Percentiles rank a stretch among this genome's conserved stretches.
Evolutionary conservation across 352 stramenopile genomes (phyloP).

Genomic region (Albugo laibachii): DNA sequence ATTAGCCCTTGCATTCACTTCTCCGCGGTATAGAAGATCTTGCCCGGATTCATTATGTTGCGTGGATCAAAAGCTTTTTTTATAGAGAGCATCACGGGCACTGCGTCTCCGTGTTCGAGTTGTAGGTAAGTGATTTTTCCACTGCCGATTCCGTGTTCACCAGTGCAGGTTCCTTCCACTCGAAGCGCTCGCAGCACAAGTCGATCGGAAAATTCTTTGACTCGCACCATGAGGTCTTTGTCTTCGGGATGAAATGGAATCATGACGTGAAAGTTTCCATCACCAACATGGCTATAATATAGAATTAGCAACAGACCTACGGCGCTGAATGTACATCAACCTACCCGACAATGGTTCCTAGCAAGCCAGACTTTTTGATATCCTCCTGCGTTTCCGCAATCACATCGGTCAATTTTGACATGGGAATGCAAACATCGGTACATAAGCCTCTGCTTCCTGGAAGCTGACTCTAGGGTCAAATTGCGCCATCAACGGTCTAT

Average conservation of each 20-base stretch:
- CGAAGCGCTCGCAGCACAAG: constrained; percentile 66
- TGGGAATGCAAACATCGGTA: constrained; percentile 95
- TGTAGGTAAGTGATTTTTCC: constrained; percentile 88
- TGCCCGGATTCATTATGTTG: constrained; percentile 96
- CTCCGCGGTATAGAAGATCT: constrained; percentile 53
- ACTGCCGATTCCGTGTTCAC: constrained; percentile 92
- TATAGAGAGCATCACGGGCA: constrained; percentile 86
- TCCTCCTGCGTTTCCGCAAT: constrained; percentile 86
- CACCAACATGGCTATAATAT: constrained; percentile 56
- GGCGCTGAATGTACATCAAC: not conserved
- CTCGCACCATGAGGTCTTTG: constrained; percentile 58
- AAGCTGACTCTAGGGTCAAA: constrained; percentile 29
- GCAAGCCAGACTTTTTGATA: constrained; percentile 69
- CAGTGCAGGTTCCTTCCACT: constrained; percentile 93
- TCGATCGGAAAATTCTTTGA: constrained; percentile 78
- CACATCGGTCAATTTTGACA: constrained; percentile 84
- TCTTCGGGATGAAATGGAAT: constrained; percentile 82
- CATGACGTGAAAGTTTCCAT: constrained; percentile 98
- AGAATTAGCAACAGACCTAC: not conserved
- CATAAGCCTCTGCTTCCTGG: constrained; percentile 67
- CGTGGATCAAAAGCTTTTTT: constrained; percentile 90
- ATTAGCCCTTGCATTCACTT: too few relatives aligned
- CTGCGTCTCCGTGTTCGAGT: constrained; percentile 79
- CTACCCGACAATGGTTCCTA: constrained; percentile 83
- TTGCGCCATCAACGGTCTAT: not conserved